Evolutionary conservation across 2,329 filamentous ascomycete genomes (phyloP), one percentile per base, ranked within the genome.

Genomic region (Dichotomopilus funicola): DNA sequence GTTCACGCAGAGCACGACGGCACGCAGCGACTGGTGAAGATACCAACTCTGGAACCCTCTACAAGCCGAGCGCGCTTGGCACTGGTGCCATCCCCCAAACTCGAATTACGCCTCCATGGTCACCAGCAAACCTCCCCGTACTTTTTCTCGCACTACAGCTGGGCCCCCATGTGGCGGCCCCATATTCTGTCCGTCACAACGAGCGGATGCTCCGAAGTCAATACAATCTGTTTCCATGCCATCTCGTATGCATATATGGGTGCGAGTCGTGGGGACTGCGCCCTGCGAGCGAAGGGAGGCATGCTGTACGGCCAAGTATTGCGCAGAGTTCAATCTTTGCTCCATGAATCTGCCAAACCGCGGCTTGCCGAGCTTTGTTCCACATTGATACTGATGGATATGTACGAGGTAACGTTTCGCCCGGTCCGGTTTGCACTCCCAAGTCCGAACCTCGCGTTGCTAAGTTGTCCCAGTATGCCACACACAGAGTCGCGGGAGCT

Each of bases 141-240:
- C 37, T 53, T 53, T 36, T 53, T 53, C 12, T 9, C 19, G 1
- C 46, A 36, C 3, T 53, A 27, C 36, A 19, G 35, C 6, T 53
- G 51, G 51, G 51, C 43, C 36, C 51, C 51, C 8, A 41, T 47
- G 10, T 53, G 43, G 43, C 51, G 51, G 9, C 51, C 51, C 12
- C 11, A 35, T 10, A 40, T 53, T 7, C 19, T 53, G 11, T 41
- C 37, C 6, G 43, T 38, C 34, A 41, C 51, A 2, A 47, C 34
- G 9, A 33, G 11, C 12, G 31, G 27, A 3, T 53, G 34, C 27
- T 44, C 43, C 44, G 51, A 38, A 1, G 27, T 53, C 12, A 53
- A 47, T 38, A 41, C 19, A 12, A n/a, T 42, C 12, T 53, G 51
- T 12, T 47, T 53, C 44, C 35, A 33, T 7, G 51, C 51, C 36